Conservation (phyloP, 2,329 filamentous ascomycete genomes). For the Malbranchea zuffiana region DNA sequence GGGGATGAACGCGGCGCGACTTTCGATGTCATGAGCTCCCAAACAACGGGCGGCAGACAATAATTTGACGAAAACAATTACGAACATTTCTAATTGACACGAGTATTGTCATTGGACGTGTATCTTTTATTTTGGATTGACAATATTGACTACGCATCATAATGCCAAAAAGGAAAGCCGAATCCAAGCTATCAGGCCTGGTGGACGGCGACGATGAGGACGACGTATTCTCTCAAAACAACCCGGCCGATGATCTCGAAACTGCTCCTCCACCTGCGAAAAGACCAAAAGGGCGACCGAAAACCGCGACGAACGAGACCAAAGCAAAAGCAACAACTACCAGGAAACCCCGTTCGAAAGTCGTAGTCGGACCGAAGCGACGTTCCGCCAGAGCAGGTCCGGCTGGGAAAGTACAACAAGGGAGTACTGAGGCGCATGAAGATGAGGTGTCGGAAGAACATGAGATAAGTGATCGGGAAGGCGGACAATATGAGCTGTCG, state of each 20-base stretch:
- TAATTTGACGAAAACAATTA: no score
- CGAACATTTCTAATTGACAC: no score
- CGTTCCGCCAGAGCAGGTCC: conserved; percentile 21
- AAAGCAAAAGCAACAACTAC: conserved; percentile 23
- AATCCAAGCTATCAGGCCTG: conserved; percentile 36
- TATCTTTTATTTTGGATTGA: no score
- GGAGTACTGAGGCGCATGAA: conserved; percentile 14
- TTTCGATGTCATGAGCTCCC: no score
- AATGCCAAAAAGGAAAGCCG: conserved; percentile 35
- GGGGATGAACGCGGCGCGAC: no score
- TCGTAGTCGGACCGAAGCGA: conserved; percentile 17
- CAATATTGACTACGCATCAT: no score
- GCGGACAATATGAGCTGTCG: conserved; percentile 17
- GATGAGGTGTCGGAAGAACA: conserved; percentile 20
- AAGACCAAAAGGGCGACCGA: conserved; percentile 28
- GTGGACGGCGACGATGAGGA: conserved; percentile 40
- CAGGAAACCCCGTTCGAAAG: conserved; percentile 21
- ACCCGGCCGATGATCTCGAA: conserved; percentile 21
- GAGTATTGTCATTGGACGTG: no score
- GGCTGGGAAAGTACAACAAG: conserved; percentile 19
- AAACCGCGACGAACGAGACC: conserved; percentile 38
- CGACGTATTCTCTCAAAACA: conserved; percentile 18
- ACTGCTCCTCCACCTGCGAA: conserved; percentile 28
- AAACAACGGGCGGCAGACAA: no score
- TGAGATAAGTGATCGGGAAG: conserved; percentile 28